Percentiles rank a stretch among this genome's conserved stretches.
Evolutionary conservation across 2,329 filamentous ascomycete genomes (phyloP).

Genomic region (Esteya vermicola): DNA sequence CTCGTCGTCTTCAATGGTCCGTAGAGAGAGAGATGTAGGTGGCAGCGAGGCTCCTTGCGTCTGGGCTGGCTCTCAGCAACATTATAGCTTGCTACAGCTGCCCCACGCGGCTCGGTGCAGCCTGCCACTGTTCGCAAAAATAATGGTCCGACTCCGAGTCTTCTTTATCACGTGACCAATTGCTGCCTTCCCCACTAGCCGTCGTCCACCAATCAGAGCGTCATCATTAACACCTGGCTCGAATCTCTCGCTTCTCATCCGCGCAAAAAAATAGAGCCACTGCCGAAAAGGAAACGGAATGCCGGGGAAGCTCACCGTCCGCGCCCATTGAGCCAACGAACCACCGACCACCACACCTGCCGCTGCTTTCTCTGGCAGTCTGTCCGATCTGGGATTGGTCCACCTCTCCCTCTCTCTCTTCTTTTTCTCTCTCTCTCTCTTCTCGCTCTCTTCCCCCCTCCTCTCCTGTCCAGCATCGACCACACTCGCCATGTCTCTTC

Average conservation of each 20-base stretch:
- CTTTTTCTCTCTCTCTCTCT: not conserved
- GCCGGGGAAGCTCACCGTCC: constrained; percentile 9
- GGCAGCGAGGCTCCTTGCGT: no score
- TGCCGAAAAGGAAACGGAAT: constrained; percentile 8
- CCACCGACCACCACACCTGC: not conserved
- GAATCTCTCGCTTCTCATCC: constrained; percentile 3
- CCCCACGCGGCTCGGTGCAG: constrained; percentile 28
- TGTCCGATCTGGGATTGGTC: no score
- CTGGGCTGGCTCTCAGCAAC: no score
- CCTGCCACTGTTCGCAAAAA: constrained; percentile 15
- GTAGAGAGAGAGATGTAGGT: no score
- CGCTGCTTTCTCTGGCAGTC: not conserved
- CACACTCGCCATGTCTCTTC: no score
- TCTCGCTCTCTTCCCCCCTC: not conserved
- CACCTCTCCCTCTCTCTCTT: not conserved
- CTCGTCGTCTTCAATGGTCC: constrained; percentile 1
- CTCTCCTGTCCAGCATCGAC: constrained; percentile 9
- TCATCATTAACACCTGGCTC: constrained; percentile 8
- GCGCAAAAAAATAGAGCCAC: constrained; percentile 10
- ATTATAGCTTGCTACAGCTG: not conserved
- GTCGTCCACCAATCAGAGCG: constrained; percentile 10
- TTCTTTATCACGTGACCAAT: not conserved
- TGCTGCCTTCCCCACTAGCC: no score
- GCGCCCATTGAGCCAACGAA: constrained; percentile 8
- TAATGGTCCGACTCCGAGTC: constrained; percentile 4